Percentiles rank a stretch among this genome's conserved stretches.
Conservation (phyloP, 2,329 filamentous ascomycete species). For the Fusarium ambrosium region DNA sequence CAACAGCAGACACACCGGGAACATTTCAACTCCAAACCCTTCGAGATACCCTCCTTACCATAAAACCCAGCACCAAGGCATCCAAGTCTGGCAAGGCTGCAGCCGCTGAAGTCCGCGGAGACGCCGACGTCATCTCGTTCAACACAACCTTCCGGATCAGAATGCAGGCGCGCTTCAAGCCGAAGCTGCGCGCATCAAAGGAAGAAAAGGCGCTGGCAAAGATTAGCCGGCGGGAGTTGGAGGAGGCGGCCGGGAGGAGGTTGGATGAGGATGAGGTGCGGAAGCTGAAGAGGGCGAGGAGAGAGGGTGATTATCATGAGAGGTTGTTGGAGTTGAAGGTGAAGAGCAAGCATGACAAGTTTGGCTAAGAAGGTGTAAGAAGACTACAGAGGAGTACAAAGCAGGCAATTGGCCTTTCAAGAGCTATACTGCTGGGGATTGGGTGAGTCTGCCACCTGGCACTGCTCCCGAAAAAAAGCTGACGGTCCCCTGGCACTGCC, state of each 20-base stretch:
- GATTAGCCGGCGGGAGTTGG: constrained; percentile 87
- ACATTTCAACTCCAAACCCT: constrained; percentile 82
- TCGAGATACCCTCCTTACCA: constrained; percentile 77
- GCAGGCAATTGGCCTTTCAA: background rate
- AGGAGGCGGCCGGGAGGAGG: constrained; percentile 81
- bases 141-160: constrained; percentile 83
- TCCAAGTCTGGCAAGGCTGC: constrained; percentile 58
- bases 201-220: constrained; percentile 88
- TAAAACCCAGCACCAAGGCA: constrained; percentile 67
- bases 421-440: background rate
- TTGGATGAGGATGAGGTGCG: constrained; percentile 90
- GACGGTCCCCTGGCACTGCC: constrained; percentile 1
- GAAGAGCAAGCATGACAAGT: constrained; percentile 95
- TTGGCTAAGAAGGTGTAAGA: constrained; percentile 45
- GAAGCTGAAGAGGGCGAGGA: constrained; percentile 83
- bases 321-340: constrained; percentile 87
- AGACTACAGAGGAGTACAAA: background rate
- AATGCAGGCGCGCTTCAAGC: constrained; percentile 97
- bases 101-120: constrained; percentile 80
- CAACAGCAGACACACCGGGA: constrained; percentile 73
- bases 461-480: background rate
- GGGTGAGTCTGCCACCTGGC: constrained; percentile 9
- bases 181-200: constrained; percentile 81
- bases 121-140: constrained; percentile 76
- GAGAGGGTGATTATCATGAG: constrained; percentile 92